Conservation (phyloP, 78 protist species). For the Diacronema lutheri region DNA sequence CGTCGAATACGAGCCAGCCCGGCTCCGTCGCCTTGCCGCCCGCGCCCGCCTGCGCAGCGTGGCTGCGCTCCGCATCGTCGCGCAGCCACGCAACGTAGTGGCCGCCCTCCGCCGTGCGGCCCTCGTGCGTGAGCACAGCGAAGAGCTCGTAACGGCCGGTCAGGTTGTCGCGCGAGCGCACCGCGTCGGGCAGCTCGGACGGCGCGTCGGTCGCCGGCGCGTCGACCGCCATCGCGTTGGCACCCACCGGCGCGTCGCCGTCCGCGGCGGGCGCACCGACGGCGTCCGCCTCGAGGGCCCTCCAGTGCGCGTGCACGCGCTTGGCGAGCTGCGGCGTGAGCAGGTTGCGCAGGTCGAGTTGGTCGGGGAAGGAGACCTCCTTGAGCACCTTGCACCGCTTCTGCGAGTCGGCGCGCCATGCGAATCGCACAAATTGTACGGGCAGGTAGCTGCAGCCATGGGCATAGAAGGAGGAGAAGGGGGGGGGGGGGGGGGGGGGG, state of each 20-base stretch:
- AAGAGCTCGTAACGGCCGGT: constrained; percentile 80
- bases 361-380: constrained; percentile 4
- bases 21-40: no score
- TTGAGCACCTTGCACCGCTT: constrained; percentile 73
- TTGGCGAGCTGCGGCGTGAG: neutral
- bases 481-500: no score
- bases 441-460: no score
- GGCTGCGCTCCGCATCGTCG: neutral
- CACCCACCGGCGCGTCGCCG: neutral
- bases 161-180: neutral
- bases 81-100: constrained; percentile 90
- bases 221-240: neutral
- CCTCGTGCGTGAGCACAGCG: constrained; percentile 86
- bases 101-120: constrained; percentile 88
- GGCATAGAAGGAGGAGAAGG: no score
- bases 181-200: neutral
- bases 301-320: neutral
- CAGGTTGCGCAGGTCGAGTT: constrained; percentile 7
- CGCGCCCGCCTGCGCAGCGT: no score
- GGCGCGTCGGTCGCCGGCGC: neutral
- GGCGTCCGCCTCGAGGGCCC: neutral
- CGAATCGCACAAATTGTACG: constrained; percentile 81
- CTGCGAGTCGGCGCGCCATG: constrained; percentile 59
- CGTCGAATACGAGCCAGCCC: constrained; percentile 82
- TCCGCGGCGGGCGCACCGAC: neutral